Percentiles rank a stretch among this genome's conserved stretches.
phyloP scores from a whole-genome alignment of 2,329 filamentous ascomycete genomes.

The Atkinsonella hypoxylon region DNA sequence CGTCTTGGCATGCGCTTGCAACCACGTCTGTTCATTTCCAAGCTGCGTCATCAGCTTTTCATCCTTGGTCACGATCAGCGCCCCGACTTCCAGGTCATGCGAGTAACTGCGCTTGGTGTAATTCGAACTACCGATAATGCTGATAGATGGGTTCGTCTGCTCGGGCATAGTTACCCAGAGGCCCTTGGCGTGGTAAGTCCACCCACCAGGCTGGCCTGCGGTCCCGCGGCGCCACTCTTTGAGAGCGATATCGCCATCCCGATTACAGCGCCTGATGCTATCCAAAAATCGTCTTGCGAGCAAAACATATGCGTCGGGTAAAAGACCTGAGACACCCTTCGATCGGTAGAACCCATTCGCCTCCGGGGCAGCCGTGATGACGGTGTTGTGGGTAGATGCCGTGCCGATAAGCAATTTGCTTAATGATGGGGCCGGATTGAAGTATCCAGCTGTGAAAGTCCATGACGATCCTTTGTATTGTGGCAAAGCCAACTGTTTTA shows the following conservation, averaged over 20 bases:
- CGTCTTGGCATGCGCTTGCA: constrained; percentile 60
- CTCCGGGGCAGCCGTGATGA: constrained; percentile 84
- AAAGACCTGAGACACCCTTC: constrained; percentile 74
- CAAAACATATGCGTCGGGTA: constrained; percentile 85
- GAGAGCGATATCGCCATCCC: constrained; percentile 50
- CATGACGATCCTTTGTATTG: constrained; percentile 61
- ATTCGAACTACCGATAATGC: constrained; percentile 82
- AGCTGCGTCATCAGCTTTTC: constrained; percentile 57
- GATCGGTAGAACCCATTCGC: constrained; percentile 94
- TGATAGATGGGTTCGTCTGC: constrained; percentile 58
- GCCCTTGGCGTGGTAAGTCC: constrained; percentile 98
- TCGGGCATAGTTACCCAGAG: constrained; percentile 72
- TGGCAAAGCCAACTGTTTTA: constrained; percentile 53
- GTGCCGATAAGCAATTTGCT: constrained; percentile 69
- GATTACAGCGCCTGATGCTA: constrained; percentile 32
- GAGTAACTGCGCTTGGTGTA: constrained; percentile 92
- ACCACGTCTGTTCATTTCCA: constrained; percentile 67
- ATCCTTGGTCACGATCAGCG: constrained; percentile 72
- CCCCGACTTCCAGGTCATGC: constrained; percentile 82
- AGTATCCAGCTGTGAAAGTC: constrained; percentile 97
- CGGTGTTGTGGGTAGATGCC: constrained; percentile 57
- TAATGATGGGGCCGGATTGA: constrained; percentile 84
- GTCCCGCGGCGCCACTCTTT: constrained; percentile 83
- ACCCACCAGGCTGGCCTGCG: constrained; percentile 69
- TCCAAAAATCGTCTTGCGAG: constrained; percentile 73